These are phyloP conservation scores for Leishmania major DNA, from an alignment of 208 protist genomes.

Conservation along the genomic window DNA sequence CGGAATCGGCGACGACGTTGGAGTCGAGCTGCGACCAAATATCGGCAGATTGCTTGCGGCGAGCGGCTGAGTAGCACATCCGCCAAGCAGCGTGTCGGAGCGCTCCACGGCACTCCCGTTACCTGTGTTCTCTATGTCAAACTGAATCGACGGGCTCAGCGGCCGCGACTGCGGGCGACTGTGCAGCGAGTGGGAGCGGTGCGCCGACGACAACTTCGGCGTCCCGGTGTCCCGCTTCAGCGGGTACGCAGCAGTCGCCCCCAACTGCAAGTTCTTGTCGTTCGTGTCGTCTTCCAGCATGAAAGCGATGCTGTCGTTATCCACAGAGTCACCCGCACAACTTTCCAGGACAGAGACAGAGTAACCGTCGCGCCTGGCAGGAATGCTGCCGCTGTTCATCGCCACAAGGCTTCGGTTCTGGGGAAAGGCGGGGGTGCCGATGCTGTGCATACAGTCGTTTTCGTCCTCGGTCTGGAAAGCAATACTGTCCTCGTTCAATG, in stretches of 20 bases:
- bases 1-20: conserved; percentile 4
- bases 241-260: neutral
- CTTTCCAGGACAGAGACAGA: conserved; percentile 2
- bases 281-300: conserved; percentile 33
- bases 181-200: conserved; percentile 12
- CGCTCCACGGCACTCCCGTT: neutral
- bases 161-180: conserved; percentile 4
- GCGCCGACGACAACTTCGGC: neutral
- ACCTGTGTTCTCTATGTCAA: conserved; percentile 13
- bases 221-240: conserved; percentile 1
- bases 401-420: neutral
- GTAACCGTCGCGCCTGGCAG: neutral
- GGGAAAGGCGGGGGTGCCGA: neutral
- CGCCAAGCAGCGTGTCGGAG: neutral
- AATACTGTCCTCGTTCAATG: conserved; percentile 28
- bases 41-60: neutral
- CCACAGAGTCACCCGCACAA: conserved; percentile 7
- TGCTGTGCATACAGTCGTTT: neutral
- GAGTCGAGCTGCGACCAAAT: neutral
- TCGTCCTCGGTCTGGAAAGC: conserved; percentile 32
- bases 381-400: neutral
- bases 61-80: neutral
- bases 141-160: conserved; percentile 21
- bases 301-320: conserved; percentile 58
- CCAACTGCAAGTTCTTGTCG: neutral